Evolutionary conservation across 345 rosid species (phyloP).

Genomic region (Theobroma cacao): DNA sequence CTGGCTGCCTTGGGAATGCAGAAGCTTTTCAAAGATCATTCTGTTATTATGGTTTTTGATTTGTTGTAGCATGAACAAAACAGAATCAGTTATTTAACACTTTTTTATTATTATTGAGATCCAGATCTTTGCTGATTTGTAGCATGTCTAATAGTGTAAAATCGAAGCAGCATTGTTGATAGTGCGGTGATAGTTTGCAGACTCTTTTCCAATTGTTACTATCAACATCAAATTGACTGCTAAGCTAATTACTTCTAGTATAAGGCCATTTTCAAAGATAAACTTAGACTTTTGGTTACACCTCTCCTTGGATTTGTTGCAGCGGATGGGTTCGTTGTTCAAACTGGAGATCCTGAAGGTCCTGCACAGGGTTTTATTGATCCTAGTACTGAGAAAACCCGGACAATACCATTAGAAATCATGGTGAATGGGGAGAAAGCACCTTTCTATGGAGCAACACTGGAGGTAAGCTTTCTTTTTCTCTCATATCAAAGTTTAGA

Average conservation of each 20-base stretch:
- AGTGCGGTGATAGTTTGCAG: not conserved
- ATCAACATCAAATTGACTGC: not conserved
- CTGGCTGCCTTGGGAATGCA: not conserved
- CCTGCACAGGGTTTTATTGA: slow-evolving; percentile 96
- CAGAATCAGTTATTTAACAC: not conserved
- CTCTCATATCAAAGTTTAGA: not conserved
- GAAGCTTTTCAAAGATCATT: not conserved
- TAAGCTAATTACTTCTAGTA: not conserved
- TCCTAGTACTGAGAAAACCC: slow-evolving; percentile 87
- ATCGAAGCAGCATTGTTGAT: not conserved
- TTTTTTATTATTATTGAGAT: not conserved
- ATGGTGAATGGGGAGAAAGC: slow-evolving; percentile 76
- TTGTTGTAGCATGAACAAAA: not conserved
- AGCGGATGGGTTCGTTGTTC: slow-evolving; percentile 99
- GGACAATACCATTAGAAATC: slow-evolving; percentile 84
- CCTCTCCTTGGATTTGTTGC: slow-evolving; percentile 23
- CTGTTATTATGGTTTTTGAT: not conserved
- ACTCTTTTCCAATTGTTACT: not conserved
- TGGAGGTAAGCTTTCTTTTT: slow-evolving; percentile 51
- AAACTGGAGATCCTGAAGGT: slow-evolving; percentile 99
- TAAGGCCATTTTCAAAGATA: not conserved
- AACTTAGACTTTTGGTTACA: not conserved
- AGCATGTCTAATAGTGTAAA: not conserved
- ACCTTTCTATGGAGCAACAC: slow-evolving; percentile 78
- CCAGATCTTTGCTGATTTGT: not conserved